These are phyloP conservation scores for Saururus chinensis DNA, from an alignment of 164 flowering plant species.

Conservation along the genomic window DNA sequence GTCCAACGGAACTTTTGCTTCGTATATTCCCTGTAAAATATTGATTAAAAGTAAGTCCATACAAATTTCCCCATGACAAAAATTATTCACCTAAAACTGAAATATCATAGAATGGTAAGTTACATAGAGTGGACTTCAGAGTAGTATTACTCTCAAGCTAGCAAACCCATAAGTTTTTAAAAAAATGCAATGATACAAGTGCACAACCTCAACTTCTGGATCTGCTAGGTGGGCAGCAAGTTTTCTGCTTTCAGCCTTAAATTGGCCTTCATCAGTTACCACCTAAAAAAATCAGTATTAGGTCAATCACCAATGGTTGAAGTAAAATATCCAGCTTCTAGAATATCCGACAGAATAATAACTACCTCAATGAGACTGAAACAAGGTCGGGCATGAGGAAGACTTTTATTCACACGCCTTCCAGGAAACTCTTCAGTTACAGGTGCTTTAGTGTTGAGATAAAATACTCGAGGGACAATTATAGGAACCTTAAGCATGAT, in stretches of 20 bases:
- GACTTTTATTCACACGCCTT: constrained; percentile 68
- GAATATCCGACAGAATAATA: constrained; percentile 3
- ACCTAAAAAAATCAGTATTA: constrained; percentile 33
- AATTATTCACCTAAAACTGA: no score
- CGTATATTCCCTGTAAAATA: constrained; percentile 81
- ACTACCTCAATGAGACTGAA: constrained; percentile 79
- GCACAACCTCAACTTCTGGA: constrained; percentile 87
- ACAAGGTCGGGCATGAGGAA: constrained; percentile 79
- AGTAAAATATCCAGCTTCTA: not conserved
- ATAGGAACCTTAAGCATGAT: constrained; percentile 80
- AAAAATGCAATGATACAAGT: not conserved
- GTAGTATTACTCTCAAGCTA: not conserved
- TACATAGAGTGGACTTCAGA: no score
- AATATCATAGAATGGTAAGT: no score
- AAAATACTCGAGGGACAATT: constrained; percentile 73
- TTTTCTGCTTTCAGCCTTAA: constrained; percentile 63
- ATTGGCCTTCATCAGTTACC: constrained; percentile 68
- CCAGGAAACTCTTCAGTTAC: constrained; percentile 86
- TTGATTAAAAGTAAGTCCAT: not conserved
- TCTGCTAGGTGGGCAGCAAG: constrained; percentile 91
- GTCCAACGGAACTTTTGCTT: constrained; percentile 72
- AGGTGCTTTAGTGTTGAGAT: constrained; percentile 82
- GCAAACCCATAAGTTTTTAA: not conserved
- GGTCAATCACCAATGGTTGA: not conserved
- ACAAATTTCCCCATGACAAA: not conserved